Base-by-base conservation (phyloP, 2,329 filamentous ascomycete species). In the Fusarium phyllophilum region DNA sequence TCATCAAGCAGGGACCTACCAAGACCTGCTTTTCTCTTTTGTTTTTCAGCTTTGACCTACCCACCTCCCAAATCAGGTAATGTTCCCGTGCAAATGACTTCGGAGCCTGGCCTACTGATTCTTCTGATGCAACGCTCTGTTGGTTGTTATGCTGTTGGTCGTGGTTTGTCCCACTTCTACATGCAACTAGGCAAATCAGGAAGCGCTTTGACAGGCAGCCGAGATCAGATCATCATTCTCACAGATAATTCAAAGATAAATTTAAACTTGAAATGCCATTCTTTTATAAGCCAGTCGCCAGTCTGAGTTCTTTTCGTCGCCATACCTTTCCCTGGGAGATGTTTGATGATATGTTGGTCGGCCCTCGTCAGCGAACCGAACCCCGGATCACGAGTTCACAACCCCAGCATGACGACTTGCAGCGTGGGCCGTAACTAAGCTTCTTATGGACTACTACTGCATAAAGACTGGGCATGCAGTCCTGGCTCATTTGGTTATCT, bases 131-230 rank as follows among this genome's bases (percentile, higher is more conserved):
- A 51, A 64, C 62, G 22, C 24, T 51, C 22, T 62, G 61, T 64
- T 64, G 61, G 61, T 64, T 61, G 31, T 64, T 22, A 24, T 64
- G 61, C 29, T 49, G 61, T 64, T 64, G 61, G 62, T 38, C 15
- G 22, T 64, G 44, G n/a, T 29, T 17, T n/a, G 62, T 62, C 55
- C 56, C 62, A 62, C 62, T 51, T 62, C 13, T 26, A 15, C n/a
- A 64, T 64, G 62, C 62, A 64, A 22, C 56, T 51, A 64, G 11
- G 15, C 62, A 62, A 51, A 64, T 62, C 1, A 44, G 56, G 62
- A 18, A 44, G 31, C 36, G 44, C 36, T 44, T 49, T 44, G 62
- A 62, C 2, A 49, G 18, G 20, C 6, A 45, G 38, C 2, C 26
- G 24, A 22, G 24, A 42, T 38, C 6, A 18, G 5, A 20, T n/a